Base-by-base conservation (phyloP, 2,329 filamentous ascomycete genomes). In the Alternaria triticimaculans region DNA sequence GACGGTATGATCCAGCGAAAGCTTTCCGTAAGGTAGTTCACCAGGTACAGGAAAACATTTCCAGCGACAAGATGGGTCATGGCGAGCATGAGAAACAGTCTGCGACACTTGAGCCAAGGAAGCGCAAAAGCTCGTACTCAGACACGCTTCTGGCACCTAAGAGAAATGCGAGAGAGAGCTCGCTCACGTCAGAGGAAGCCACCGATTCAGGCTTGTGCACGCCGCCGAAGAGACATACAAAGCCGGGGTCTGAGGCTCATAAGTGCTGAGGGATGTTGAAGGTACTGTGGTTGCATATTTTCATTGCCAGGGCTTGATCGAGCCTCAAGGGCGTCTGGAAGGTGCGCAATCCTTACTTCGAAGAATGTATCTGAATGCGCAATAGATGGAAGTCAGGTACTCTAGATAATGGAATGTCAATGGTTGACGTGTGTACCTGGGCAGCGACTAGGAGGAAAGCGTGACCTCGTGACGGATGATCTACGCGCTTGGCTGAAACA, bases 401-500 rank as follows among this genome's bases (percentile, higher is more conserved):
- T 28, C 26, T 28, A 28, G 26, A 28, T 28, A 28, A 28, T 28
- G 26, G 26, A 28, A 28, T 28, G 26, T 28, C 26, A 26, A 26
- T 26, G 25, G 25, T 26, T 26, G 25, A 26, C 25, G 25, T 26
- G 25, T 26, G 25, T 26, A 25, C 18, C 56, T 44, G 6, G 49
- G 33, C 43, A 44, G 33, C 41, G 25, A 48, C 60, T 28, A 28
- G 2, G 26, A 28, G 26, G 26, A 28, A 28, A 28, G 51, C 60
- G 55, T 64, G 61, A 64, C 53, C 15, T 58, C 62, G 62, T 43
- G 58, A 30, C n/a, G 26, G 54, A 66, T 62, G 60, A 59, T 33
- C 51, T 46, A 49, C 43, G 44, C 53, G 58, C 61, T 53, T 61
- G 46, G 6, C 60, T 59, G 4, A 18, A 63, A 62, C 48, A 6